phyloP scores from a whole-genome alignment of 2,329 filamentous ascomycete species.

The Aspergillus latus region DNA sequence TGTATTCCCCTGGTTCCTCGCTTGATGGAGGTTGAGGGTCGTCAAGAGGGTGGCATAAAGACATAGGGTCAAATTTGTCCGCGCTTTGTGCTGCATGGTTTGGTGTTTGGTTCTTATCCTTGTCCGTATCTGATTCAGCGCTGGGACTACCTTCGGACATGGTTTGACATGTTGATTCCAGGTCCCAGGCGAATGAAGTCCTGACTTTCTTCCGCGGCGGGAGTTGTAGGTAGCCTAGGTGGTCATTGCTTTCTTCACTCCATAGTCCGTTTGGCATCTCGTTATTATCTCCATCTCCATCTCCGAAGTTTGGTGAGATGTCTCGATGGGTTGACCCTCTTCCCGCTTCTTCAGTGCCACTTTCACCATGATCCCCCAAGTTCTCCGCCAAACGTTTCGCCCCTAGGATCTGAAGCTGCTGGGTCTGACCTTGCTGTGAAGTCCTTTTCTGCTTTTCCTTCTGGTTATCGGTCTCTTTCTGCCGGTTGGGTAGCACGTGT shows the following conservation, averaged over 20 bases:
- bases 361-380: not conserved
- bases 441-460: not conserved
- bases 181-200: not conserved
- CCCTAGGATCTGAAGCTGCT: not conserved
- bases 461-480: not conserved
- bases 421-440: not conserved
- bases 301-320: not conserved
- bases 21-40: not conserved
- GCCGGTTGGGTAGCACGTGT: not conserved
- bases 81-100: no score
- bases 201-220: slow-evolving; percentile 10
- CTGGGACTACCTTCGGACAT: no score
- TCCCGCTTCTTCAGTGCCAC: not conserved
- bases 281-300: not conserved
- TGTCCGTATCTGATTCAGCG: not conserved
- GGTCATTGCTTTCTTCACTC: no score
- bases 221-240: not conserved
- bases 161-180: not conserved
- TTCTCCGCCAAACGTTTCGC: not conserved
- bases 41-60: not conserved
- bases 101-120: not conserved
- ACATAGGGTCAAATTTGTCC: no score
- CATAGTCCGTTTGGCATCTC: no score
- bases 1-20: not conserved
- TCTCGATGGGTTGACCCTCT: not conserved